phyloP scores from a whole-genome alignment of 2,329 filamentous ascomycete species.

The Fusarium temperatum region DNA sequence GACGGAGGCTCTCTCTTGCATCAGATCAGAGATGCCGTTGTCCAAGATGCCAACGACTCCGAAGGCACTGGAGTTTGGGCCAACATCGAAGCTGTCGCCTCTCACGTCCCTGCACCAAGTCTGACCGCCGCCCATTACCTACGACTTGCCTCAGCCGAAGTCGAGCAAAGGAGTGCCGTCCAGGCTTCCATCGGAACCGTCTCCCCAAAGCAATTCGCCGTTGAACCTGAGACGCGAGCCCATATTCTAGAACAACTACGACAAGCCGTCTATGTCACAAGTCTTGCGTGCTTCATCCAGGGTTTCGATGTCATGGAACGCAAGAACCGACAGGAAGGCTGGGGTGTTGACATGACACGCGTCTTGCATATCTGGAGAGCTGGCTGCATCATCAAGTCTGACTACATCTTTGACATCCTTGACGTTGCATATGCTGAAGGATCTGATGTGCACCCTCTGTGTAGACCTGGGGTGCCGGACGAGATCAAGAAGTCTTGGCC shows the following conservation, averaged over 20 bases:
- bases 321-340: constrained; percentile 66
- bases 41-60: constrained; percentile 72
- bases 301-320: constrained; percentile 71
- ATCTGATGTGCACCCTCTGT: constrained; percentile 48
- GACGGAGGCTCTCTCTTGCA: constrained; percentile 63
- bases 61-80: constrained; percentile 76
- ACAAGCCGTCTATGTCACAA: constrained; percentile 69
- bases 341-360: constrained; percentile 63
- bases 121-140: constrained; percentile 70
- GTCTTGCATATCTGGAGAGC: constrained; percentile 72
- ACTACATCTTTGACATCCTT: constrained; percentile 70
- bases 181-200: constrained; percentile 39
- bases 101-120: constrained; percentile 72
- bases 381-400: constrained; percentile 76
- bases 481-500: constrained; percentile 63
- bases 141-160: constrained; percentile 70
- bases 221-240: background rate
- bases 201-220: background rate
- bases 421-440: constrained; percentile 53
- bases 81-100: constrained; percentile 66
- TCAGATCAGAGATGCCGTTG: constrained; percentile 74
- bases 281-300: constrained; percentile 70
- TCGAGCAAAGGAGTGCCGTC: constrained; percentile 61
- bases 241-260: constrained; percentile 64
- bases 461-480: constrained; percentile 43